A percentile compares a stretch with the other conserved stretches of the same genome.
Evolutionary conservation across 495 filamentous ascomycete species (phyloP).

Genomic region (Hypoxylon intermedium): DNA sequence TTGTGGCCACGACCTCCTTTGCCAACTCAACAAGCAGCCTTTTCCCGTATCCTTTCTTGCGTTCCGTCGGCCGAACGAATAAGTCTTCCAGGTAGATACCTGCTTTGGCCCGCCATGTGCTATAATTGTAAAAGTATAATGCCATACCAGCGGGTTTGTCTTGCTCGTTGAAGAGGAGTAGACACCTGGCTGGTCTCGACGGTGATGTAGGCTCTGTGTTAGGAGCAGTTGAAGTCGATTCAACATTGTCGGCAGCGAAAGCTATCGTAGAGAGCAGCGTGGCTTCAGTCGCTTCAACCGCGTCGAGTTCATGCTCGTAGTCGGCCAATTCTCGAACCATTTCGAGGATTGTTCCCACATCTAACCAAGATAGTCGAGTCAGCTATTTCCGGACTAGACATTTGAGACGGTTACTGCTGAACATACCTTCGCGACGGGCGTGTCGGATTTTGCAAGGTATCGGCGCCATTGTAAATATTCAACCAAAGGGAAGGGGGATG

Average conservation of each 20-base stretch:
- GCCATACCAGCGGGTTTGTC: constrained; percentile 61
- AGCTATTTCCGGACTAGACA: neutral
- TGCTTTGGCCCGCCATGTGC: constrained; percentile 83
- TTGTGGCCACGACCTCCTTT: constrained; percentile 71
- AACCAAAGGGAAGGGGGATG: neutral
- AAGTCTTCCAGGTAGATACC: constrained; percentile 96
- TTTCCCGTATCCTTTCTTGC: constrained; percentile 81
- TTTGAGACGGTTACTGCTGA: neutral
- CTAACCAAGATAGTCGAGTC: constrained; percentile 5
- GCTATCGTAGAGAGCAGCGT: constrained; percentile 79
- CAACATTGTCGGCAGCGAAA: constrained; percentile 62
- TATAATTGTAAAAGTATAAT: constrained; percentile 66
- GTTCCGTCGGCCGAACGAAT: constrained; percentile 73
- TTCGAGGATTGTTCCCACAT: constrained; percentile 79
- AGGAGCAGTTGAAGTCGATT: constrained; percentile 42
- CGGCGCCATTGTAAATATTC: constrained; percentile 23
- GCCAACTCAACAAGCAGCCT: constrained; percentile 77
- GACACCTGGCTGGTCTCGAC: constrained; percentile 52
- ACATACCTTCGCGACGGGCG: constrained; percentile 40
- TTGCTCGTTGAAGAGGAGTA: constrained; percentile 53
- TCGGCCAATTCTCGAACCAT: constrained; percentile 87
- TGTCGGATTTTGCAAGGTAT: constrained; percentile 37
- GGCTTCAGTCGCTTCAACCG: constrained; percentile 79
- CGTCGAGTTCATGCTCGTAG: constrained; percentile 78
- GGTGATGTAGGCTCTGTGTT: constrained; percentile 52